These are phyloP conservation scores for Rhodotorula sp. DNA, from an alignment of 1,284 basidiomycete genomes.

Conservation along the genomic window DNA sequence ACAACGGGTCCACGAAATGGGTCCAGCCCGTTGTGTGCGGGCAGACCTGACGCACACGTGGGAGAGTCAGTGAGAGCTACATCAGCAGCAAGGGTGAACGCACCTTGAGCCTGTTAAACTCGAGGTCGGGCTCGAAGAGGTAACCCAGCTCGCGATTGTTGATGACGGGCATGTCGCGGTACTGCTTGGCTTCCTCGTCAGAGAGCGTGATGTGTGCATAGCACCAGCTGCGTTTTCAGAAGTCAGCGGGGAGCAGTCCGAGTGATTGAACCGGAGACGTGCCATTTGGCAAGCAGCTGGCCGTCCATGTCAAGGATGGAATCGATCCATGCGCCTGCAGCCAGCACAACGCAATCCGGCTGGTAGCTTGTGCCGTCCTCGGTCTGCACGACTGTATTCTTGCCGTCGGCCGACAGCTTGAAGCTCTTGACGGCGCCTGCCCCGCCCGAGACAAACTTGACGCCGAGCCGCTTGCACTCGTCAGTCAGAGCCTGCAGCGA, in stretches of 20 bases:
- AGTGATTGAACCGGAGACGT: not conserved
- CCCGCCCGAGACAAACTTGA: constrained; percentile 46
- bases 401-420: constrained; percentile 38
- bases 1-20: constrained; percentile 21
- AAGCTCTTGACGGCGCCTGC: constrained; percentile 47
- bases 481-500: constrained; percentile 49
- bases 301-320: constrained; percentile 50
- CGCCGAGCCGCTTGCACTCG: constrained; percentile 46
- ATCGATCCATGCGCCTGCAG: constrained; percentile 52
- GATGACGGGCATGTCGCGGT: constrained; percentile 38
- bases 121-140: constrained; percentile 45
- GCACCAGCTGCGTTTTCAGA: constrained; percentile 46
- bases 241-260: too few relatives aligned
- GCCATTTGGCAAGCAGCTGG: constrained; percentile 40
- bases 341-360: constrained; percentile 50
- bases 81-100: not conserved
- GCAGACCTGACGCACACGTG: not conserved
- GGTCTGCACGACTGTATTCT: constrained; percentile 43
- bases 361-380: constrained; percentile 47
- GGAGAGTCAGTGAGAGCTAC: not conserved
- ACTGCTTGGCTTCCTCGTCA: constrained; percentile 47
- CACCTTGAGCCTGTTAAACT: constrained; percentile 18
- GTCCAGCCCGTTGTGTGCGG: constrained; percentile 29
- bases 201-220: constrained; percentile 50
- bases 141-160: constrained; percentile 39